A percentile compares a stretch with the other conserved stretches of the same genome.
These are phyloP conservation scores for Aspergillus tubingensis DNA, from an alignment of 2,329 filamentous ascomycete species.

Conservation along the genomic window DNA sequence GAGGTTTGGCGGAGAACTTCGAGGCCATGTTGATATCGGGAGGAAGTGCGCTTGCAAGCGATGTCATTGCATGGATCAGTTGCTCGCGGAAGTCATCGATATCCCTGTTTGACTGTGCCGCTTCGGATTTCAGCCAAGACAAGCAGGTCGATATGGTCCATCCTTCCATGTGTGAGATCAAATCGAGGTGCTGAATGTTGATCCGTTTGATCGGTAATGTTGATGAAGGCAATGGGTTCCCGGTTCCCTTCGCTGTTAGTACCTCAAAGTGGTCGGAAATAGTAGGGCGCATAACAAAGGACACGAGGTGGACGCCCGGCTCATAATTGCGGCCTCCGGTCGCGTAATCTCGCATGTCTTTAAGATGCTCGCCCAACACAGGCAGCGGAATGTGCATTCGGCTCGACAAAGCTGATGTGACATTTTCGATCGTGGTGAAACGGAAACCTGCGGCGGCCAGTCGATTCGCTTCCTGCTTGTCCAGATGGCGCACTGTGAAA, in stretches of 20 bases:
- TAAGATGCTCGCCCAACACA: constrained; percentile 63
- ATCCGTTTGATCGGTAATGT: constrained; percentile 57
- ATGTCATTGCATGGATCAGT: constrained; percentile 44
- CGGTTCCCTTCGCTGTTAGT: constrained; percentile 58
- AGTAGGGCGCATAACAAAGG: constrained; percentile 49
- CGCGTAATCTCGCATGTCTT: constrained; percentile 63
- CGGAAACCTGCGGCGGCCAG: constrained; percentile 73
- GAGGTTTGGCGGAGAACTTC: constrained; percentile 40
- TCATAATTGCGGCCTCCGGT: constrained; percentile 31
- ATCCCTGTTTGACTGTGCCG: constrained; percentile 25
- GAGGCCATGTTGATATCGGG: constrained; percentile 37
- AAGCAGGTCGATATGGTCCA: constrained; percentile 41
- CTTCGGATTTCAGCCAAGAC: constrained; percentile 35
- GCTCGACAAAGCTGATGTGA: constrained; percentile 67
- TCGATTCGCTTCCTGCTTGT: constrained; percentile 60
- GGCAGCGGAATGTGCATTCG: constrained; percentile 71
- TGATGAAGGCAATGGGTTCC: constrained; percentile 63
- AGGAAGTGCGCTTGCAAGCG: constrained; percentile 46
- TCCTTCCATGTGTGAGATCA: constrained; percentile 49
- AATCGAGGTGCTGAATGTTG: constrained; percentile 57
- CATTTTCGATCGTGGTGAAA: constrained; percentile 71
- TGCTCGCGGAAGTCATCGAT: constrained; percentile 47
- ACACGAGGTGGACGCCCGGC: constrained; percentile 45
- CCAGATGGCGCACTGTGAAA: constrained; percentile 70
- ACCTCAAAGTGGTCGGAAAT: constrained; percentile 64